Percentiles rank a stretch among this genome's conserved stretches.
phyloP scores from a whole-genome alignment of 116 monocot genomes.

The Dioscorea cayenensis region DNA sequence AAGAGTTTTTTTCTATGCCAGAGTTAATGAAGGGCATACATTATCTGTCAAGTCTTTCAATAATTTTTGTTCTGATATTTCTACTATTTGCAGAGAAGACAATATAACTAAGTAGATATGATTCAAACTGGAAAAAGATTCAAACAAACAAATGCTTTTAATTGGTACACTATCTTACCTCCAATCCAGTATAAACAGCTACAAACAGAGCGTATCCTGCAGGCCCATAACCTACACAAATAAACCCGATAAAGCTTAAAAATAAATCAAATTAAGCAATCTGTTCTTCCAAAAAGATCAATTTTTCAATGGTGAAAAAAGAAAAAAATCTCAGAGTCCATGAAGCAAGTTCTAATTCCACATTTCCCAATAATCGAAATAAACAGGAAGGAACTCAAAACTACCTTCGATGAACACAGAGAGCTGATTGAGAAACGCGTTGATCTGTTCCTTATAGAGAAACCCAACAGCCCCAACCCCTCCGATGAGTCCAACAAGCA shows the following conservation, averaged over 20 bases:
- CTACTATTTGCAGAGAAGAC: neutral
- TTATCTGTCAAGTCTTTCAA: neutral
- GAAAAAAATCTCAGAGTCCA: neutral
- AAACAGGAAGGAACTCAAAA: neutral
- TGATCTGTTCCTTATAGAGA: constrained; percentile 82
- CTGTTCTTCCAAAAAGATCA: neutral
- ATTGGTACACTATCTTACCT: constrained; percentile 33
- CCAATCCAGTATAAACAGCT: constrained; percentile 79
- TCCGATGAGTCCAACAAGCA: constrained; percentile 69
- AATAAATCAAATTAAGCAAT: neutral
- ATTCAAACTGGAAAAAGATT: no score
- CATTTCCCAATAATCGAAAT: neutral
- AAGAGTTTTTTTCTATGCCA: no score
- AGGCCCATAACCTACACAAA: constrained; percentile 69
- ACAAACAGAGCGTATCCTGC: constrained; percentile 91
- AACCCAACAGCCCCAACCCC: constrained; percentile 74
- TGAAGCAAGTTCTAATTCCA: neutral
- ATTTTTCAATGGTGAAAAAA: neutral
- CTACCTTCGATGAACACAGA: constrained; percentile 82
- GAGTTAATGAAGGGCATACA: neutral
- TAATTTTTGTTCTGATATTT: neutral
- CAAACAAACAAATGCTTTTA: neutral
- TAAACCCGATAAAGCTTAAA: constrained; percentile 5
- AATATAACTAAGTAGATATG: neutral
- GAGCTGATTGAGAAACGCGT: constrained; percentile 80